phyloP scores from a whole-genome alignment of 2,329 filamentous ascomycete genomes.

The Aquanectria penicillioides region DNA sequence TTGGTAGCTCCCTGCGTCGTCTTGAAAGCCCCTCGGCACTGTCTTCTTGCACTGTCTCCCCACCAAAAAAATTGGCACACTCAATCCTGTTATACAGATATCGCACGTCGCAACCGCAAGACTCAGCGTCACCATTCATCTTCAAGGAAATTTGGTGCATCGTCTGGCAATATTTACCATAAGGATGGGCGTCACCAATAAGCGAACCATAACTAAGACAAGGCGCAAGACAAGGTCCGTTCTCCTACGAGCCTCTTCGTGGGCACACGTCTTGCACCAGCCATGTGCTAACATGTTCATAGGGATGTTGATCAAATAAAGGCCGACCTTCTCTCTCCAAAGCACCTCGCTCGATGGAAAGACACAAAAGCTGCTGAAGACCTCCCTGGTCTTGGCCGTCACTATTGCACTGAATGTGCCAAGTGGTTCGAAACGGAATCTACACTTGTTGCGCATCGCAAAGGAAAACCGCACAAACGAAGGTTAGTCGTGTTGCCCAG shows the following conservation, averaged over 20 bases:
- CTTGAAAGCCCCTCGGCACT: slow-evolving; percentile 9
- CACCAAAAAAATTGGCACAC: slow-evolving; percentile 34
- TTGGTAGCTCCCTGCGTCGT: background rate
- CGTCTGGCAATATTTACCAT: no score
- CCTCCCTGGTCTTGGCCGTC: slow-evolving; percentile 83
- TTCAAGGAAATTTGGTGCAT: background rate
- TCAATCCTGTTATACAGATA: no score
- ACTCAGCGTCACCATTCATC: slow-evolving; percentile 19
- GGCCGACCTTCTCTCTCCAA: slow-evolving; percentile 79
- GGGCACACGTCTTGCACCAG: background rate
- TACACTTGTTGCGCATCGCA: slow-evolving; percentile 79
- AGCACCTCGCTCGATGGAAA: slow-evolving; percentile 83
- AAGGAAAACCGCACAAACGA: slow-evolving; percentile 94
- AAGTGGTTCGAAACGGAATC: slow-evolving; percentile 94
- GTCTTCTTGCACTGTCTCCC: slow-evolving; percentile 25
- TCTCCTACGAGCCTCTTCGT: background rate
- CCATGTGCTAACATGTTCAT: slow-evolving; percentile 22
- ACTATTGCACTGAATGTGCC: slow-evolving; percentile 92
- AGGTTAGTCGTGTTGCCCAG: slow-evolving; percentile 56
- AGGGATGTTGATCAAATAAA: slow-evolving; percentile 95
- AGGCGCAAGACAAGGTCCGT: slow-evolving; percentile 73
- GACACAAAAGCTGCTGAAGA: slow-evolving; percentile 84
- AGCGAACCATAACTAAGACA: slow-evolving; percentile 77
- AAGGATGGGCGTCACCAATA: slow-evolving; percentile 75
- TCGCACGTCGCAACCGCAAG: slow-evolving; percentile 29